phyloP scores from a whole-genome alignment of 2,329 filamentous ascomycete species.

The Trichoderma aggressivum region DNA sequence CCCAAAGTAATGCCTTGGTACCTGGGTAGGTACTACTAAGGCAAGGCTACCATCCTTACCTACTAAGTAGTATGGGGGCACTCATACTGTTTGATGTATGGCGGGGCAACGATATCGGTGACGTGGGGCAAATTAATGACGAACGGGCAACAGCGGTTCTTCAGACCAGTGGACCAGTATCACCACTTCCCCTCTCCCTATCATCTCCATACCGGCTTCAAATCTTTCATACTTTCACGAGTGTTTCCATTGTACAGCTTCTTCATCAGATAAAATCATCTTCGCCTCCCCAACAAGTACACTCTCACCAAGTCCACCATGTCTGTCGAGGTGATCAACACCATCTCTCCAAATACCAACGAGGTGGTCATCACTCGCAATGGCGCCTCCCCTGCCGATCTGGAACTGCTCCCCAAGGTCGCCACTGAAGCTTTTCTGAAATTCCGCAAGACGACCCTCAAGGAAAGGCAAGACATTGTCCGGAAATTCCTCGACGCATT shows the following conservation, averaged over 20 bases:
- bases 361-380: slow-evolving; percentile 76
- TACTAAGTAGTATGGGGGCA: background rate
- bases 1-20: background rate
- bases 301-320: slow-evolving; percentile 37
- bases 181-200: slow-evolving; percentile 8
- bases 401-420: slow-evolving; percentile 66
- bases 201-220: slow-evolving; percentile 1
- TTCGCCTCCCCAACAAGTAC: background rate
- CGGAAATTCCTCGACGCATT: slow-evolving; percentile 73
- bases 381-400: slow-evolving; percentile 67
- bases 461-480: slow-evolving; percentile 75
- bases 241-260: background rate
- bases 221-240: background rate
- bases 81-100: background rate
- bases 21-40: too few relatives aligned
- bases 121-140: slow-evolving; percentile 15
- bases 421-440: slow-evolving; percentile 73
- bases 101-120: slow-evolving; percentile 19
- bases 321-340: slow-evolving; percentile 65
- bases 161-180: background rate
- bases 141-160: slow-evolving; percentile 9
- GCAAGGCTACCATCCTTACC: background rate
- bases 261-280: background rate
- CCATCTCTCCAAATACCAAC: slow-evolving; percentile 88
- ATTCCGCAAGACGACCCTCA: slow-evolving; percentile 71